A percentile compares a stretch with the other conserved stretches of the same genome.
phyloP scores from a whole-genome alignment of 345 rosid species.

The Tarenaya hassleriana region DNA sequence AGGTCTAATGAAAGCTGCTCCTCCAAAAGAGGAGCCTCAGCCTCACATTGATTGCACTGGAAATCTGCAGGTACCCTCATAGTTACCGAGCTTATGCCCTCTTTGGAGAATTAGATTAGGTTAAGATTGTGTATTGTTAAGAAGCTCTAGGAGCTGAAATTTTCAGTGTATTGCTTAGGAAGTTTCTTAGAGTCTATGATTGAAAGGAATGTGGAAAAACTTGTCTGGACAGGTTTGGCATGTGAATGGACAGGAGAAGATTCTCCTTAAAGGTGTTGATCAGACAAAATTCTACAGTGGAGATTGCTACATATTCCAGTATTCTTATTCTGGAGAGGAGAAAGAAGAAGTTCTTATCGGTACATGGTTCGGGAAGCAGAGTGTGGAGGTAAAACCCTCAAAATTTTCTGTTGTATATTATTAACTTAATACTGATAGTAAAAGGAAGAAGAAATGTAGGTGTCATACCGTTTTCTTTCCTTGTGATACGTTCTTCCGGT shows the following conservation, averaged over 20 bases:
- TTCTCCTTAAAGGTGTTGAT: constrained; percentile 68
- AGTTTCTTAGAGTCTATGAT: no score
- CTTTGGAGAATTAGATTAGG: no score
- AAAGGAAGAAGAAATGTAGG: no score
- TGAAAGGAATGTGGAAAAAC: background rate
- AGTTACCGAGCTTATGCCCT: no score
- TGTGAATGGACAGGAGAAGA: constrained; percentile 69
- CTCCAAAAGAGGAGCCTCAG: constrained; percentile 79
- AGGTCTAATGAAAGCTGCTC: constrained; percentile 78
- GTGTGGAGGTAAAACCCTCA: constrained; percentile 61
- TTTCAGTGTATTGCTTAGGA: no score
- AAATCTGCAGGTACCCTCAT: constrained; percentile 60
- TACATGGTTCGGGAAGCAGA: constrained; percentile 89
- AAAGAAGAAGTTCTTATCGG: constrained; percentile 85
- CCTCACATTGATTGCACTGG: constrained; percentile 90
- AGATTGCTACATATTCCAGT: constrained; percentile 90
- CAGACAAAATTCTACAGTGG: constrained; percentile 86
- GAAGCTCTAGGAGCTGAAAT: no score
- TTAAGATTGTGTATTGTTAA: no score
- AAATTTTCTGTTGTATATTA: no score
- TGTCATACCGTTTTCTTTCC: no score
- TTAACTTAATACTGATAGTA: background rate
- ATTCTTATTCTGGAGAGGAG: constrained; percentile 91
- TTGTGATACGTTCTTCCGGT: background rate
- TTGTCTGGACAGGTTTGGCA: constrained; percentile 71